phyloP scores from a whole-genome alignment of 306 rosid genomes.

The Cicer cuneatum region DNA sequence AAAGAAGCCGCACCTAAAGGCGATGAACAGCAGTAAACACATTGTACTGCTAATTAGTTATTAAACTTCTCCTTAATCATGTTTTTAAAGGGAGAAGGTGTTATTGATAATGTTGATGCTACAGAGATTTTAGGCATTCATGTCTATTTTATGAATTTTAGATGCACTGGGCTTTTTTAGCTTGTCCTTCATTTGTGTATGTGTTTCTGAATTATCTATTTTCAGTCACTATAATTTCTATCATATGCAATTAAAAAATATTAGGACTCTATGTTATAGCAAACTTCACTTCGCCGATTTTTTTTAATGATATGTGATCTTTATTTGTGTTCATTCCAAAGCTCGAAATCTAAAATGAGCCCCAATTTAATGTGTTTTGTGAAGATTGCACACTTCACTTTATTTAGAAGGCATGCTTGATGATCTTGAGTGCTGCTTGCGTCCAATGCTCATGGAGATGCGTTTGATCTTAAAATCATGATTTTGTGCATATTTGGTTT shows the following conservation, averaged over 20 bases:
- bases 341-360: neutral
- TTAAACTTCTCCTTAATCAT: slow-evolving; percentile 70
- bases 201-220: slow-evolving; percentile 63
- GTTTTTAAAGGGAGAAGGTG: slow-evolving; percentile 80
- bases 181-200: slow-evolving; percentile 61
- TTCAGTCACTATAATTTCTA: slow-evolving; percentile 59
- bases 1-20: slow-evolving; percentile 86
- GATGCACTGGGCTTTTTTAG: slow-evolving; percentile 58
- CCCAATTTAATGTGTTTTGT: neutral
- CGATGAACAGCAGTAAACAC: slow-evolving; percentile 62
- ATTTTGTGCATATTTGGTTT: too few species aligned
- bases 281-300: slow-evolving; percentile 18
- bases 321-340: slow-evolving; percentile 11
- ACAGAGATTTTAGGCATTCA: slow-evolving; percentile 69
- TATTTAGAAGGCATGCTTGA: neutral
- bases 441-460: neutral
- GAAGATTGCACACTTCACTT: neutral
- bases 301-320: neutral
- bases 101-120: slow-evolving; percentile 60
- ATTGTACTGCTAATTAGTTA: slow-evolving; percentile 50
- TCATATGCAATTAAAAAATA: slow-evolving; percentile 50
- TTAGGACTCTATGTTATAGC: slow-evolving; percentile 33
- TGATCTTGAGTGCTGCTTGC: slow-evolving; percentile 2
- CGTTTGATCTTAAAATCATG: neutral
- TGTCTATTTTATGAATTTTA: slow-evolving; percentile 68